A percentile compares a stretch with the other conserved stretches of the same genome.
phyloP scores from a whole-genome alignment of 2,329 filamentous ascomycete genomes.

The Neofusicoccum cordaticola region DNA sequence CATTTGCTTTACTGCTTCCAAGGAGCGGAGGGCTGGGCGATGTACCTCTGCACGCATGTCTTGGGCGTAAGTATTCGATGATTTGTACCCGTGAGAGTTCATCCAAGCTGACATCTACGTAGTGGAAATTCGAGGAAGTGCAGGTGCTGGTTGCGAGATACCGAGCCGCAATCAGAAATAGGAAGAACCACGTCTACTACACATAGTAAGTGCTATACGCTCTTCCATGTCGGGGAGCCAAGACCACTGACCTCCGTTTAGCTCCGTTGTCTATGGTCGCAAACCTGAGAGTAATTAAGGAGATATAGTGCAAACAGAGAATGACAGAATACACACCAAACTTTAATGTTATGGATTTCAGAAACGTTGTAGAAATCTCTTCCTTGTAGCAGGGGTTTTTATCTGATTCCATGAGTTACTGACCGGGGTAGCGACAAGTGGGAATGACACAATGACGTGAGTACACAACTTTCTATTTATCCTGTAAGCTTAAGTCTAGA shows the following conservation, averaged over 20 bases:
- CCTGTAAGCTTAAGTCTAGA: neutral
- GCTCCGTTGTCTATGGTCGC: slow-evolving; percentile 9
- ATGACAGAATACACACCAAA: neutral
- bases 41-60: slow-evolving; percentile 12
- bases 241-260: neutral
- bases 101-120: neutral
- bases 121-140: slow-evolving; percentile 17
- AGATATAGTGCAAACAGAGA: too few relatives aligned
- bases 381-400: too few relatives aligned
- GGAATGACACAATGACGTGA: too few relatives aligned
- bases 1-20: slow-evolving; percentile 29
- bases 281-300: slow-evolving; percentile 6
- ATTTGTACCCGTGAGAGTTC: too few relatives aligned
- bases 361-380: too few relatives aligned
- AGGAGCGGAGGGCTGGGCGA: slow-evolving; percentile 17
- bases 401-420: too few relatives aligned
- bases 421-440: too few relatives aligned
- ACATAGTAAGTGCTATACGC: neutral
- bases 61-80: neutral
- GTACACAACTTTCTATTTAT: neutral
- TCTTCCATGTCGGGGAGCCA: neutral
- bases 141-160: slow-evolving; percentile 12
- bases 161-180: slow-evolving; percentile 4
- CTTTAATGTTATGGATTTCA: too few relatives aligned
- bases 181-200: slow-evolving; percentile 11